Percentiles rank a stretch among this genome's conserved stretches.
phyloP scores from a whole-genome alignment of 768 basidiomycete species.

The Pisolithus marmoratus region DNA sequence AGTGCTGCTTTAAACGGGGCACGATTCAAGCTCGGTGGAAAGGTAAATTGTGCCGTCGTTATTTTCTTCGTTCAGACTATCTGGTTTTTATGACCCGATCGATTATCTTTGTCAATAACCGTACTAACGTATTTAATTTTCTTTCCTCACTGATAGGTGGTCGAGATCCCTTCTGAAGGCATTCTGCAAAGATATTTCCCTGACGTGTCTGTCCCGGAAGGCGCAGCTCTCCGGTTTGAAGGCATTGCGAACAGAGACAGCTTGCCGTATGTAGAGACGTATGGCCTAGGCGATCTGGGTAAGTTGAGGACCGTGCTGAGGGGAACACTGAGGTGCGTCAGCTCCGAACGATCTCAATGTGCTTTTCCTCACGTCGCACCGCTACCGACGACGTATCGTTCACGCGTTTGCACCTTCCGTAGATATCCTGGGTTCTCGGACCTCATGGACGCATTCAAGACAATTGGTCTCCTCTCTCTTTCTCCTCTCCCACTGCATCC shows the following conservation, averaged over 20 bases:
- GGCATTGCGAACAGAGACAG: constrained; percentile 86
- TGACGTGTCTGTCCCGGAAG: constrained; percentile 57
- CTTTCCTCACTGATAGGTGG: constrained; percentile 28
- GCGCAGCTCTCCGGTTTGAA: constrained; percentile 54
- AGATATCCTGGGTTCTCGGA: constrained; percentile 83
- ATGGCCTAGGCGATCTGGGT: constrained; percentile 43
- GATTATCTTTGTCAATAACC: neutral
- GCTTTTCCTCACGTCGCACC: neutral
- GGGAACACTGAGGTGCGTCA: constrained; percentile 70
- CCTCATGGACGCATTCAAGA: constrained; percentile 67
- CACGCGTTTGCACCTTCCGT: neutral
- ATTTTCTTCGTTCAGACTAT: neutral
- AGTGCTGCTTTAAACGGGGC: constrained; percentile 74
- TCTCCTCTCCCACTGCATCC: constrained; percentile 6
- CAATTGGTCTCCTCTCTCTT: constrained; percentile 60
- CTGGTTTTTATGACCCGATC: neutral
- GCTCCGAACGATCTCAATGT: neutral
- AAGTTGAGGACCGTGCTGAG: constrained; percentile 63
- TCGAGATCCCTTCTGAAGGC: constrained; percentile 43
- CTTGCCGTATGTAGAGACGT: constrained; percentile 60
- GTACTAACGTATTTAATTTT: too few relatives aligned
- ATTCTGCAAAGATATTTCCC: constrained; percentile 58
- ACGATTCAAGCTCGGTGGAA: constrained; percentile 49
- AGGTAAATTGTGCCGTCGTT: constrained; percentile 36
- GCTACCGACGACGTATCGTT: neutral